Evolutionary conservation across 192 early-diverging fungal species (phyloP).

Genomic region (Coemansia sp.): DNA sequence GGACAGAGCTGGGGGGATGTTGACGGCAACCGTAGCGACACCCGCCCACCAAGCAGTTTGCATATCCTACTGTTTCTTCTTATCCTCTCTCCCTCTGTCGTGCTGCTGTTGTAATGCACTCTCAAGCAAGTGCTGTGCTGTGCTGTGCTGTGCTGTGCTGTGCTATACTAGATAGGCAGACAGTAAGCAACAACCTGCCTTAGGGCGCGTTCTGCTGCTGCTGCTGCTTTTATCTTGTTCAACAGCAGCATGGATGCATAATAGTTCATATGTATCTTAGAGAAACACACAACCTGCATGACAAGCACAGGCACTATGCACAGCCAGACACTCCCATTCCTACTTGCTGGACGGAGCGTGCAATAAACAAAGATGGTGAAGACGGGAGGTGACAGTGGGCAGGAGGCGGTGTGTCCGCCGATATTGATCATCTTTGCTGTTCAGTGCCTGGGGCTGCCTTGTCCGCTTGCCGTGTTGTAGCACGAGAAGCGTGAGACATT

Average conservation of each 20-base stretch:
- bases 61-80: too few species aligned
- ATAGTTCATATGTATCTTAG: constrained; percentile 5
- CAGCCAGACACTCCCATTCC: neutral
- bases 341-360: too few species aligned
- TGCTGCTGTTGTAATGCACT: too few species aligned
- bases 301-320: neutral
- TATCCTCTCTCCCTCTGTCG: too few species aligned
- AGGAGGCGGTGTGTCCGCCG: constrained; percentile 1
- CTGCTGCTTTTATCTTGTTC: neutral
- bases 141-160: neutral
- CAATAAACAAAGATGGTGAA: neutral
- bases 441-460: constrained; percentile 1
- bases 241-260: constrained; percentile 2
- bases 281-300: neutral
- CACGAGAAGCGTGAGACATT: constrained; percentile 42
- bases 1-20: too few species aligned
- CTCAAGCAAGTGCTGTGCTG: neutral
- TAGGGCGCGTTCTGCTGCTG: neutral
- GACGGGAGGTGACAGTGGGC: neutral
- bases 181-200: neutral
- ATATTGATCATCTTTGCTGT: neutral
- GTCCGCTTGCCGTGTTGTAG: neutral
- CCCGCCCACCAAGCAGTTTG: too few species aligned
- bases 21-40: too few species aligned
- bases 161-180: constrained; percentile 1